Base-by-base conservation (phyloP, 768 basidiomycete genomes). In the Podaxis carcinomalis region DNA sequence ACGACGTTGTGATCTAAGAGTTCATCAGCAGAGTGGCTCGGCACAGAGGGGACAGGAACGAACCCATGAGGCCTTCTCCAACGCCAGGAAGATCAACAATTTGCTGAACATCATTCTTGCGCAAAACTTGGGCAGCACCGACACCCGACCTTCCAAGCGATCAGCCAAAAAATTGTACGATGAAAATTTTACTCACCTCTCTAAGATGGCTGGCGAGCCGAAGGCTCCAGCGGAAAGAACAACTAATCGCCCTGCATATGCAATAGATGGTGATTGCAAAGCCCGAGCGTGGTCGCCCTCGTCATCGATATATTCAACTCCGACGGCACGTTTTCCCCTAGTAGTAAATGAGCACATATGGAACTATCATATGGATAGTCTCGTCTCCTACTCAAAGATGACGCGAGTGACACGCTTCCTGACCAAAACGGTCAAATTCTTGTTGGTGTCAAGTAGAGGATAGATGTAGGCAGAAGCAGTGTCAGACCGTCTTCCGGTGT, bases 11-110 rank as follows among this genome's bases (percentile, higher is more conserved):
- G 81, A 62, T 82, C 81, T 83, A 37, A 27, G 58, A 53, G 39
- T 23, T 25, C 44, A 47, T 36, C 1, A 21, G 36, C n/a, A 51
- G 37, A 37, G 16, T 42, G n/a, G 25, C 39, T 39, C 7, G 27
- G 10, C 40, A 56, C 42, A 28, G 19, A 11, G 44, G 7, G 37
- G n/a, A 40, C 9, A 40, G 25, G 19, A n/a, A 57, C 68, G 40
- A 55, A 81, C 84, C 85, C 64, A 80, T 77, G 56, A 82, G 84
- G 63, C 90, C 83, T 67, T 88, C 86, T 10, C 92, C 91, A 0
- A 95, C 91, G 16, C 87, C 87, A 1, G 89, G 88, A 13, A 92
- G 80, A 57, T 90, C 83, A 13, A 89, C 77, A 27, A 83, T 53
- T 61, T 77, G 74, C 5, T 72, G 65, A 35, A 93, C 80, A 10